phyloP scores from a whole-genome alignment of 148 eudicot genomes.

The Linanthus parryae region DNA sequence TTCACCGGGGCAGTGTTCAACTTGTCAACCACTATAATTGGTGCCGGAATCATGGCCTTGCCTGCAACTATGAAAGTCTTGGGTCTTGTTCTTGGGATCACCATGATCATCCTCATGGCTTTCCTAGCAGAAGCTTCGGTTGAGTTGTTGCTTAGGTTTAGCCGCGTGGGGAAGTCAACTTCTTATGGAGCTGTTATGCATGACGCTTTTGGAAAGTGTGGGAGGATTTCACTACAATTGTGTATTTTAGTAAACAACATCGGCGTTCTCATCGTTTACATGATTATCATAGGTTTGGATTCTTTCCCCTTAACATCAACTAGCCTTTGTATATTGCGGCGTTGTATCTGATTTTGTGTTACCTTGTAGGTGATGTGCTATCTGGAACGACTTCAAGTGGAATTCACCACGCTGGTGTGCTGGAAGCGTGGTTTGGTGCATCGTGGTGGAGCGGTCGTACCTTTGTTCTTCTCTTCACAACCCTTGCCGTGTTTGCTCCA shows the following conservation, averaged over 20 bases:
- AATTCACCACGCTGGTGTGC: constrained; percentile 54
- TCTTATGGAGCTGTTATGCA: constrained; percentile 74
- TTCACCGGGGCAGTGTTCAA: constrained; percentile 79
- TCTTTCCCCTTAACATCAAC: background rate
- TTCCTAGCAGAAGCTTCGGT: constrained; percentile 64
- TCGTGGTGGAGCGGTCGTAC: constrained; percentile 60
- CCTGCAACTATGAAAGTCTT: constrained; percentile 78
- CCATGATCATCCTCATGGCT: constrained; percentile 51
- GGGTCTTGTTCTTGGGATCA: constrained; percentile 65
- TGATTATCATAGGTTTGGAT: constrained; percentile 72
- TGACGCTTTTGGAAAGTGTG: constrained; percentile 68
- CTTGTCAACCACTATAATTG: constrained; percentile 65
- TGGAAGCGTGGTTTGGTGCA: constrained; percentile 74
- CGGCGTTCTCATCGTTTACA: constrained; percentile 68
- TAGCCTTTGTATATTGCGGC: too few species aligned
- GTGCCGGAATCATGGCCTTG: constrained; percentile 90
- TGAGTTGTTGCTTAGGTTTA: constrained; percentile 63
- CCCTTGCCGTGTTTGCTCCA: constrained; percentile 60
- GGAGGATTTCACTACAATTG: constrained; percentile 49
- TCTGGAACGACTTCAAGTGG: constrained; percentile 63
- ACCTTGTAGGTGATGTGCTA: constrained; percentile 77
- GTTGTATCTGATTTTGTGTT: too few species aligned
- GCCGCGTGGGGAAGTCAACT: constrained; percentile 40
- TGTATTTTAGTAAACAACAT: constrained; percentile 62
- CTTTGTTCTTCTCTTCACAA: constrained; percentile 45